Evolutionary conservation across 1,284 basidiomycete genomes (phyloP).

Genomic region (Leccinum griseonigrum): DNA sequence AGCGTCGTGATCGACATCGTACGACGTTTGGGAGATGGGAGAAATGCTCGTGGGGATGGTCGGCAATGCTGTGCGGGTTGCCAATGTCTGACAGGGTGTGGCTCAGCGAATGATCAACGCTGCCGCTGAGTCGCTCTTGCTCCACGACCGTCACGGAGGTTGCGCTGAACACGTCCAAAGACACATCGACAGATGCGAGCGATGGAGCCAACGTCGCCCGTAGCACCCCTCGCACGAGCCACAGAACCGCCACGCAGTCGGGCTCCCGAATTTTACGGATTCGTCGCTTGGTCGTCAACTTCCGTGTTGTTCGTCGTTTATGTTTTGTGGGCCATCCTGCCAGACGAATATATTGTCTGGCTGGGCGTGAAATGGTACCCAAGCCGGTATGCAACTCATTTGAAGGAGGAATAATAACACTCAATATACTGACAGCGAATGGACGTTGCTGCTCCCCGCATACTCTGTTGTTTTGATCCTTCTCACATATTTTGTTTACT

Average conservation of each 20-base stretch:
- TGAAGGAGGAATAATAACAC: background rate
- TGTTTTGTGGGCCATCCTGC: constrained; percentile 63
- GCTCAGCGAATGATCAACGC: background rate
- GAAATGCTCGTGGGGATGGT: background rate
- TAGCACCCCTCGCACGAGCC: constrained; percentile 53
- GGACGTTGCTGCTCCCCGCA: constrained; percentile 82
- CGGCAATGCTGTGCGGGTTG: background rate
- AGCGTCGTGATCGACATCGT: constrained; percentile 33
- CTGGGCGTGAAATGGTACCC: constrained; percentile 84
- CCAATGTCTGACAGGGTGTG: background rate
- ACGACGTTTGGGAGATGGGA: background rate
- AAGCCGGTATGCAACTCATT: constrained; percentile 55
- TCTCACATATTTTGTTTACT: constrained; percentile 77
- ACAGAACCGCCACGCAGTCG: constrained; percentile 50
- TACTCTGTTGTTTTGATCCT: constrained; percentile 74
- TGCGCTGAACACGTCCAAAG: constrained; percentile 16
- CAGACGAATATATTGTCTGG: constrained; percentile 55
- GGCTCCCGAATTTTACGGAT: constrained; percentile 84
- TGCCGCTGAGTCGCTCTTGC: constrained; percentile 8
- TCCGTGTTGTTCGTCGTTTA: constrained; percentile 70
- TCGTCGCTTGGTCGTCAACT: constrained; percentile 80
- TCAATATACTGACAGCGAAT: constrained; percentile 52
- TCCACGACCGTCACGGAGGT: constrained; percentile 20
- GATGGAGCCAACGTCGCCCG: constrained; percentile 46
- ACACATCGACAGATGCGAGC: constrained; percentile 1